phyloP scores from a whole-genome alignment of 371 early-diverging fungal species.

The Zychaea mexicana region DNA sequence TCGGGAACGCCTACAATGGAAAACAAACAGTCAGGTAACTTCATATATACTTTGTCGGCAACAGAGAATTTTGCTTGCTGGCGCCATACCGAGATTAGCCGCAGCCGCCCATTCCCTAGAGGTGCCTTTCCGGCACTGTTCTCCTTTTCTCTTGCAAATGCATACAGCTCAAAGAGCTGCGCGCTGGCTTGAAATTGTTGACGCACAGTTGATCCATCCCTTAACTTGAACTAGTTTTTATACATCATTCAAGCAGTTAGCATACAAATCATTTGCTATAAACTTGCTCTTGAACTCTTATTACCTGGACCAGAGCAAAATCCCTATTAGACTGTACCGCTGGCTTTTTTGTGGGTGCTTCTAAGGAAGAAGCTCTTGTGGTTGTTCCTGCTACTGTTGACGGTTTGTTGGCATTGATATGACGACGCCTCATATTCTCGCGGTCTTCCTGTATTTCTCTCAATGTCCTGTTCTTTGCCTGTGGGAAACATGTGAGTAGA shows the following conservation, averaged over 20 bases:
- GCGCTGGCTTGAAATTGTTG: slow-evolving; percentile 22
- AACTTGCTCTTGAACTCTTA: background rate
- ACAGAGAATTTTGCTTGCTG: too few species aligned
- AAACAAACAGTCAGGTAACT: too few species aligned
- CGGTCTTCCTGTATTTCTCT: slow-evolving; percentile 32
- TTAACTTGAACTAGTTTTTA: slow-evolving; percentile 27
- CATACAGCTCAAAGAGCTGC: background rate
- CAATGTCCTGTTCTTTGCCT: slow-evolving; percentile 22
- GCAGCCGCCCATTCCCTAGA: background rate
- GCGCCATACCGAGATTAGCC: slow-evolving; percentile 23
- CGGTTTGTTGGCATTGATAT: background rate
- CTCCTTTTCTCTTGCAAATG: slow-evolving; percentile 8
- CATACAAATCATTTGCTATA: too few species aligned
- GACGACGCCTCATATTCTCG: slow-evolving; percentile 16
- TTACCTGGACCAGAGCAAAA: background rate
- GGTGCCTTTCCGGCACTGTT: background rate
- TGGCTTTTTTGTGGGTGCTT: background rate
- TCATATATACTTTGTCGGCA: too few species aligned
- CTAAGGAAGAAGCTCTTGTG: too few species aligned
- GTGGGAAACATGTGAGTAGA: too few species aligned
- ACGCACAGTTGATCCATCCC: slow-evolving; percentile 28
- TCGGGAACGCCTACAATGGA: slow-evolving; percentile 19
- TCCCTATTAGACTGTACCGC: background rate
- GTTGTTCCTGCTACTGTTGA: background rate
- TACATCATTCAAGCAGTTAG: too few species aligned